Evolutionary conservation across 495 filamentous ascomycete species (phyloP).

Genomic region (Melanomma pulvis-pyrius): DNA sequence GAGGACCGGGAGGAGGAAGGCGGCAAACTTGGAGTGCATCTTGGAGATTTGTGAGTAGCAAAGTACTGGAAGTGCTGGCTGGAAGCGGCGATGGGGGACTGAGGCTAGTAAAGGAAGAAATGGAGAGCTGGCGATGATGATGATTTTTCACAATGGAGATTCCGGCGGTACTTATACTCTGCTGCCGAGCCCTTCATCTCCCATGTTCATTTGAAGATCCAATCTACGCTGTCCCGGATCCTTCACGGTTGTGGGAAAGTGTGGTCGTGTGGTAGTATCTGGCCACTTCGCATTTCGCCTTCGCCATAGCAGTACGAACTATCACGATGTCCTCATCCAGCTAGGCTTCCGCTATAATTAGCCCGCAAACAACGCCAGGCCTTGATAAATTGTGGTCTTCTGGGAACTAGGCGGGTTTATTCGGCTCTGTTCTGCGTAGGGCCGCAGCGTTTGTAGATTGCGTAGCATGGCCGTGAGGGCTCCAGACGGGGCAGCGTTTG

Average conservation of each 20-base stretch:
- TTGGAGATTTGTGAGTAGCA: slow-evolving; percentile 1
- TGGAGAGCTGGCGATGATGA: slow-evolving; percentile 16
- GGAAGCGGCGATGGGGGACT: neutral
- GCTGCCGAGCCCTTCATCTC: neutral
- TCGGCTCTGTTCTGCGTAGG: slow-evolving; percentile 22
- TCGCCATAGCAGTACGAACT: slow-evolving; percentile 23
- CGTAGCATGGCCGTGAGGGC: slow-evolving; percentile 16
- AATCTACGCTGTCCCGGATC: slow-evolving; percentile 26
- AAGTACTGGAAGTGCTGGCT: slow-evolving; percentile 5
- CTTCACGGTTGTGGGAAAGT: neutral
- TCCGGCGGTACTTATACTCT: slow-evolving; percentile 20
- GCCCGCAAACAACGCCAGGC: slow-evolving; percentile 16
- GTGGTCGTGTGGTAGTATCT: slow-evolving; percentile 1
- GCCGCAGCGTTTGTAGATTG: slow-evolving; percentile 31
- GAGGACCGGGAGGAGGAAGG: slow-evolving; percentile 52
- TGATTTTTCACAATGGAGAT: slow-evolving; percentile 15
- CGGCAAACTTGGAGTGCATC: slow-evolving; percentile 51
- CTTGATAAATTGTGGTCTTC: slow-evolving; percentile 2
- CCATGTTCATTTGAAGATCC: slow-evolving; percentile 2
- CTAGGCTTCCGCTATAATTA: slow-evolving; percentile 27
- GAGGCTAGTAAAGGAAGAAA: neutral
- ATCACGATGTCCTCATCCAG: slow-evolving; percentile 9
- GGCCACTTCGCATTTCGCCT: slow-evolving; percentile 18
- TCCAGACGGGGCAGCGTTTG: slow-evolving; percentile 1
- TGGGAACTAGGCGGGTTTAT: slow-evolving; percentile 9